phyloP scores from a whole-genome alignment of 331 rosid genomes.

The Erythrophleum ivorense region DNA sequence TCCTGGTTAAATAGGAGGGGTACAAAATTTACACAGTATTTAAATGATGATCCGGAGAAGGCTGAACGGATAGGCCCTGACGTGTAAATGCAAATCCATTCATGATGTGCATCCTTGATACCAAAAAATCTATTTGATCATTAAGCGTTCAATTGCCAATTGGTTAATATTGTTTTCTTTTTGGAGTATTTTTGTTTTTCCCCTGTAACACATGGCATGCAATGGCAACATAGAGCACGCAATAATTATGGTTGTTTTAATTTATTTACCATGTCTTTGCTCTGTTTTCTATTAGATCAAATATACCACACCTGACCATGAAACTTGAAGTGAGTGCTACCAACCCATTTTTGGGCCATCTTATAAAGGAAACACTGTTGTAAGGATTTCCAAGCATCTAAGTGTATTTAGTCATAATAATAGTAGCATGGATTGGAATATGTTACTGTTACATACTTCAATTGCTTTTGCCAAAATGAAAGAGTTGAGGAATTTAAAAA shows the following conservation, averaged over 20 bases:
- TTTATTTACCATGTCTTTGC: conserved; percentile 27
- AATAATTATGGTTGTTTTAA: conserved; percentile 14
- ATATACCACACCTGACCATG: not conserved
- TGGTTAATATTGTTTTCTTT: not conserved
- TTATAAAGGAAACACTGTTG: too few relatives aligned
- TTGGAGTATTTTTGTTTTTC: not conserved
- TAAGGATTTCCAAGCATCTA: too few relatives aligned
- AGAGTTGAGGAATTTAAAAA: too few relatives aligned
- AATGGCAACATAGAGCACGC: not conserved
- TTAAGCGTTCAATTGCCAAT: not conserved
- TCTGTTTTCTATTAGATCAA: not conserved
- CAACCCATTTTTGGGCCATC: too few relatives aligned
- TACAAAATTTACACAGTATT: not conserved
- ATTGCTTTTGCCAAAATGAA: too few relatives aligned
- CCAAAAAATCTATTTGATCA: not conserved
- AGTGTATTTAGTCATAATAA: too few relatives aligned
- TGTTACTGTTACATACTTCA: too few relatives aligned
- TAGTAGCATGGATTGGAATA: too few relatives aligned
- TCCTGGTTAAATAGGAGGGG: not conserved
- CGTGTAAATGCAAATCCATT: not conserved
- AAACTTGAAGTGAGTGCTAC: too few relatives aligned
- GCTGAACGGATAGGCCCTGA: not conserved
- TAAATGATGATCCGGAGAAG: not conserved
- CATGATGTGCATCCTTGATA: not conserved
- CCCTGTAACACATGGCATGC: not conserved